phyloP scores from a whole-genome alignment of 345 rosid genomes.

The Populus ilicifolia region DNA sequence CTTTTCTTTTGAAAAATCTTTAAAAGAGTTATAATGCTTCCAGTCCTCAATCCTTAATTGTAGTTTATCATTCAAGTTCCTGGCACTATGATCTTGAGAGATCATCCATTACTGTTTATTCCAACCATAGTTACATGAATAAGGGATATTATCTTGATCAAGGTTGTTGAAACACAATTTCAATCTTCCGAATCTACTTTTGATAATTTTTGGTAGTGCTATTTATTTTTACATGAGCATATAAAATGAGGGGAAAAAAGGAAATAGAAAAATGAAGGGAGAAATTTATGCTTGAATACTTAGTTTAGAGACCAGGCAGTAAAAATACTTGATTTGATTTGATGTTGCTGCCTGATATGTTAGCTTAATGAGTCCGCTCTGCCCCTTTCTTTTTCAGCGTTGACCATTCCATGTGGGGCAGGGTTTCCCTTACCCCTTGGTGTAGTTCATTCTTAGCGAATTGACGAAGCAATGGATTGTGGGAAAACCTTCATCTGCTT shows the following conservation, averaged over 20 bases:
- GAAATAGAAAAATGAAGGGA: neutral
- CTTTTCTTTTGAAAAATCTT: neutral
- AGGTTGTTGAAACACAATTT: neutral
- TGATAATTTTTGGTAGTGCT: neutral
- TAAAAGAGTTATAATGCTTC: neutral
- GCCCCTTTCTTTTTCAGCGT: neutral
- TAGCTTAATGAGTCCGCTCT: neutral
- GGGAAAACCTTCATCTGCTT: neutral
- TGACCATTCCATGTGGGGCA: neutral
- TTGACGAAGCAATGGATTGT: neutral
- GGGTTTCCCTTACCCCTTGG: neutral
- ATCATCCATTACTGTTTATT: neutral
- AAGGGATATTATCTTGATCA: neutral
- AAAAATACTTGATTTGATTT: neutral
- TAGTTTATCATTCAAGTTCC: neutral
- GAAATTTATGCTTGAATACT: neutral
- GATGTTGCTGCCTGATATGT: neutral
- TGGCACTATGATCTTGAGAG: neutral
- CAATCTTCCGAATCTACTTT: neutral
- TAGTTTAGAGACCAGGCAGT: neutral
- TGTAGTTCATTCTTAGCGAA: neutral
- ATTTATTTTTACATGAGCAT: neutral
- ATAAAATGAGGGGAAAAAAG: neutral
- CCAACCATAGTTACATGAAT: neutral
- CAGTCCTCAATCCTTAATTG: neutral